Percentiles rank a stretch among this genome's conserved stretches.
Conservation (phyloP, 495 filamentous ascomycete species). For the Podospora conica region DNA sequence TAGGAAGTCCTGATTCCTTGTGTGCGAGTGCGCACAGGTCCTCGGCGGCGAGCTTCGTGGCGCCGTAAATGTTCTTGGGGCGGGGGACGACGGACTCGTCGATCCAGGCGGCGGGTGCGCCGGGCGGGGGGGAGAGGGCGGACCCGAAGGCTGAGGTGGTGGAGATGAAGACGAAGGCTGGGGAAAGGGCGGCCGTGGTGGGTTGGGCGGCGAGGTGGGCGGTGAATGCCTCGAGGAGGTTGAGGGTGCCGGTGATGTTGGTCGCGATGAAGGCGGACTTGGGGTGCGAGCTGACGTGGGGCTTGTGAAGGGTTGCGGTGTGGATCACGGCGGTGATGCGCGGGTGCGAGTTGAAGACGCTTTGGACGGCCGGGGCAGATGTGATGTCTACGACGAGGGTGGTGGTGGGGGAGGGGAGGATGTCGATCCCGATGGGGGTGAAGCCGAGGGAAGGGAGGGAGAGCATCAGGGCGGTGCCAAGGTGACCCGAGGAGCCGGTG, state of each 20-base stretch:
- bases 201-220: constrained; percentile 23
- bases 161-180: constrained; percentile 24
- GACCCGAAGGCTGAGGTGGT: constrained; percentile 29
- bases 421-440: constrained; percentile 25
- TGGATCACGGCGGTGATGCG: constrained; percentile 23
- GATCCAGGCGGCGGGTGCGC: constrained; percentile 23
- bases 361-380: constrained; percentile 12
- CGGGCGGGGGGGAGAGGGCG: constrained; percentile 12
- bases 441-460: constrained; percentile 19
- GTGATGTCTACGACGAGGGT: constrained; percentile 18
- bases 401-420: constrained; percentile 20
- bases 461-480: constrained; percentile 28
- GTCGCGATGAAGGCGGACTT: constrained; percentile 24
- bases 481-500: constrained; percentile 30
- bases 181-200: neutral
- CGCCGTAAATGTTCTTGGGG: constrained; percentile 31
- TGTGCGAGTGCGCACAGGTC: constrained; percentile 22
- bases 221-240: constrained; percentile 4
- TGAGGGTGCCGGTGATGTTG: constrained; percentile 22
- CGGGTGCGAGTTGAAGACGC: constrained; percentile 16
- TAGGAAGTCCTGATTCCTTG: constrained; percentile 7
- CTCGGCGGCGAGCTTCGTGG: constrained; percentile 26
- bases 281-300: constrained; percentile 23
- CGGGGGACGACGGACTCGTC: constrained; percentile 16
- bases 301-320: constrained; percentile 30